Evolutionary conservation across 2,329 filamentous ascomycete genomes (phyloP).

Genomic region (Exophiala sp.): DNA sequence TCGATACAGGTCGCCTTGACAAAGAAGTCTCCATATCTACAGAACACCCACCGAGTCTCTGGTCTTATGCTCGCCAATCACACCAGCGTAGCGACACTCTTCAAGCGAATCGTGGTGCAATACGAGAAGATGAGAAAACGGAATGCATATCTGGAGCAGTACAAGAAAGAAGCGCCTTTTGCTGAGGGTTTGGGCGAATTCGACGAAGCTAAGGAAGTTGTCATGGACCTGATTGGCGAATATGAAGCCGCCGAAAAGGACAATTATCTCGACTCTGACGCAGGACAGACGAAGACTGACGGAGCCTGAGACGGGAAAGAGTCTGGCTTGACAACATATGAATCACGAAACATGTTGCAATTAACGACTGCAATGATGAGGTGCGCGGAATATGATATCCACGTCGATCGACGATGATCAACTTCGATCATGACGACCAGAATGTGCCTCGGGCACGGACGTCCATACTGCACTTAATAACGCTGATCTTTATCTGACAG

Average conservation of each 20-base stretch:
- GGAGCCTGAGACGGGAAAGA: slow-evolving; percentile 7
- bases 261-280: slow-evolving; percentile 79
- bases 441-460: too few species aligned
- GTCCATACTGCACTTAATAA: too few species aligned
- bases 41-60: slow-evolving; percentile 89
- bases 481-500: too few species aligned
- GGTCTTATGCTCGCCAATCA: slow-evolving; percentile 98
- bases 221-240: slow-evolving; percentile 84
- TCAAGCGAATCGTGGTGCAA: slow-evolving; percentile 87
- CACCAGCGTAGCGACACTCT: slow-evolving; percentile 92
- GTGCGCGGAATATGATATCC: too few species aligned
- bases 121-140: slow-evolving; percentile 94
- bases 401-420: too few species aligned
- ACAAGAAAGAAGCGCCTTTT: slow-evolving; percentile 94
- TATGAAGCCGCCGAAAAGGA: slow-evolving; percentile 93
- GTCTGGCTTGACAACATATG: too few species aligned
- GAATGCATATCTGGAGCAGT: slow-evolving; percentile 92
- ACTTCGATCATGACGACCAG: too few species aligned
- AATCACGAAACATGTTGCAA: background rate
- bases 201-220: slow-evolving; percentile 88
- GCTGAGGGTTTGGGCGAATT: slow-evolving; percentile 89
- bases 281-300: slow-evolving; percentile 22
- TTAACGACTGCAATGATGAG: background rate
- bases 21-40: slow-evolving; percentile 93
- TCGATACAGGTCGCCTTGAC: slow-evolving; percentile 97